These are phyloP conservation scores for Botryotinia convoluta DNA, from an alignment of 2,329 filamentous ascomycete species.

Conservation along the genomic window DNA sequence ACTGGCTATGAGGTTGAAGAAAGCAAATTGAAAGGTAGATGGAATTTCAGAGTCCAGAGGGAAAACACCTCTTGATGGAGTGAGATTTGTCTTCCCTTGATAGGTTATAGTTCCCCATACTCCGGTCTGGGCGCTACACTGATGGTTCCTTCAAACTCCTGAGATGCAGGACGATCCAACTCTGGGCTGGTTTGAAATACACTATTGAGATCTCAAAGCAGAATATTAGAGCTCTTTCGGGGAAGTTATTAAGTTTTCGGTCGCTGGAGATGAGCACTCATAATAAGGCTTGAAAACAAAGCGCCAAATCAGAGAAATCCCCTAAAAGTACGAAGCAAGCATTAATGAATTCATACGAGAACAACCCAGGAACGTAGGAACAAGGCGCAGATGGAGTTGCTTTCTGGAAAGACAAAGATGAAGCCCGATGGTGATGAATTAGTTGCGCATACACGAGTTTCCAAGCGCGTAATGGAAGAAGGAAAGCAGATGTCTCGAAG, in stretches of 20 bases:
- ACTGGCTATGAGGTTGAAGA: too few species aligned
- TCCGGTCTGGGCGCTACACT: neutral
- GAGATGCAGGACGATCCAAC: too few species aligned
- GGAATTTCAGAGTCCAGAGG: accelerated
- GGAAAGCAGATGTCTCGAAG: neutral
- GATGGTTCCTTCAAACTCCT: neutral
- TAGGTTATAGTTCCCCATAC: neutral
- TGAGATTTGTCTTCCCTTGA: neutral
- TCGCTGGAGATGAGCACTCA: neutral
- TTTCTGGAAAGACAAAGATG: neutral
- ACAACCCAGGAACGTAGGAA: accelerated
- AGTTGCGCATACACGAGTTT: neutral
- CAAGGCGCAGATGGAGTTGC: neutral
- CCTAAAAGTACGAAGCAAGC: neutral
- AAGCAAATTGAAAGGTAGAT: neutral
- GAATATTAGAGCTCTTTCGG: neutral
- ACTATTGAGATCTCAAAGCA: neutral
- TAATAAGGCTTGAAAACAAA: neutral
- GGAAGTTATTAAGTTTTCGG: accelerated
- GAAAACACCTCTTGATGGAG: neutral
- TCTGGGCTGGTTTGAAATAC: neutral
- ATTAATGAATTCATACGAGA: too few species aligned
- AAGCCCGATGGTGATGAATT: neutral
- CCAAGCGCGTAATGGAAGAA: neutral
- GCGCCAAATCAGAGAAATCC: neutral